Conservation (phyloP, 805 yeast species). For the Ogataea ramenticola region DNA sequence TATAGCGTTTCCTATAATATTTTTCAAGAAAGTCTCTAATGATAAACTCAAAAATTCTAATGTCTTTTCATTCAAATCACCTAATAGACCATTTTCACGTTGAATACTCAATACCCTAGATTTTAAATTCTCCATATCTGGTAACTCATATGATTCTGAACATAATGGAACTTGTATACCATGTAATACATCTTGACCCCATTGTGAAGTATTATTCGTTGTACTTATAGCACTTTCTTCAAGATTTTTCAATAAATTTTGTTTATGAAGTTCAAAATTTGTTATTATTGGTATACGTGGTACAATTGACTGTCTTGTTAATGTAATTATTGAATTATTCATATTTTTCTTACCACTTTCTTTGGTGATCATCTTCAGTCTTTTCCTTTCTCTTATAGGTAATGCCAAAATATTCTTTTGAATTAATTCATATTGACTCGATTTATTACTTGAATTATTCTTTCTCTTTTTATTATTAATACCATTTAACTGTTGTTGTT, state of each 20-base stretch:
- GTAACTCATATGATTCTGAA: slow-evolving; percentile 71
- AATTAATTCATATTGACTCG: slow-evolving; percentile 72
- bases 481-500: slow-evolving; percentile 13
- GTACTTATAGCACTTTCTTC: slow-evolving; percentile 19
- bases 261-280: slow-evolving; percentile 14
- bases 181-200: slow-evolving; percentile 90
- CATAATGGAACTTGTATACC: slow-evolving; percentile 79
- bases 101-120: slow-evolving; percentile 73
- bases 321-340: slow-evolving; percentile 59
- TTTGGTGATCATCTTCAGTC: slow-evolving; percentile 75
- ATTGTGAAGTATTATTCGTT: slow-evolving; percentile 46
- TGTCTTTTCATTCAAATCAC: slow-evolving; percentile 68
- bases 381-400: slow-evolving; percentile 75
- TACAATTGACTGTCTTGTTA: slow-evolving; percentile 62
- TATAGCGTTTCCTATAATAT: slow-evolving; percentile 64
- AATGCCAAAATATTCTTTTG: slow-evolving; percentile 82
- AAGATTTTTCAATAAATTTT: background rate
- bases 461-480: slow-evolving; percentile 33
- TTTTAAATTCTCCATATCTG: slow-evolving; percentile 65
- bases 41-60: slow-evolving; percentile 78
- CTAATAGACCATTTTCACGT: slow-evolving; percentile 84
- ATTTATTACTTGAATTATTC: slow-evolving; percentile 39
- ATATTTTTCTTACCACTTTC: slow-evolving; percentile 77
- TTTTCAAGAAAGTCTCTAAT: slow-evolving; percentile 70
- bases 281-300: slow-evolving; percentile 81